Evolutionary conservation across 352 stramenopile species (phyloP), one percentile per base, ranked within the genome.

Genomic region (Hyaloperonospora arabidopsidis): DNA sequence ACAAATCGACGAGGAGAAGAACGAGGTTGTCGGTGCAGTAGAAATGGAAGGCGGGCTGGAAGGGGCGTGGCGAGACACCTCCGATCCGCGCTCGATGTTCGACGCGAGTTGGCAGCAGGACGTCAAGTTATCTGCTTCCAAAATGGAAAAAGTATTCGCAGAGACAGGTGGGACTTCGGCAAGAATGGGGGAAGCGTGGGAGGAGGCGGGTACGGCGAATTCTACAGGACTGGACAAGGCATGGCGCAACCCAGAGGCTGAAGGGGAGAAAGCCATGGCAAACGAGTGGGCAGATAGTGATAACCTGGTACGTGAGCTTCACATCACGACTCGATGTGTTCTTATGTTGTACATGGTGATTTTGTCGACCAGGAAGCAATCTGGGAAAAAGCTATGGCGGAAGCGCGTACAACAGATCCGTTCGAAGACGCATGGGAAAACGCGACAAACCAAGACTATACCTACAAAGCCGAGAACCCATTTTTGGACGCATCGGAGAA

Each of bases 351-450:
- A 17, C n/a, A 34, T 17, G 34, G 34, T 2, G 2, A 38, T 38
- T 36, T 3, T 28, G 12, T 19, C 17, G 2, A 52, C 18, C 38
- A 87, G 73, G 80, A 86, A 50, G 67, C 70, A 43, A 76, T 89
- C 19, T 90, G 80, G 80, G 76, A 85, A 49, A 90, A 90, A 45
- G 78, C 80, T 18, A 85, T 88, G 70, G 68, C 75, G 3, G 78
- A 90, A 12, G 77, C 77, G 14, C 57, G 79, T 22, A 71, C 72
- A 18, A 72, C 76, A 5, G 84, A 93, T 50, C 77, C 81, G 45
- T 92, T 92, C 43, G 79, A 92, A 59, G 81, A 90, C 19, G 75
- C 74, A 11, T 90, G 78, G 77, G 73, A 86, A 49, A 75, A 68
- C 14, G 59, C 61, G 18, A 67, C 68, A 14, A 62, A 63, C 47